Evolutionary conservation across 768 basidiomycete genomes (phyloP).

Genomic region (Tulasnella sp.): DNA sequence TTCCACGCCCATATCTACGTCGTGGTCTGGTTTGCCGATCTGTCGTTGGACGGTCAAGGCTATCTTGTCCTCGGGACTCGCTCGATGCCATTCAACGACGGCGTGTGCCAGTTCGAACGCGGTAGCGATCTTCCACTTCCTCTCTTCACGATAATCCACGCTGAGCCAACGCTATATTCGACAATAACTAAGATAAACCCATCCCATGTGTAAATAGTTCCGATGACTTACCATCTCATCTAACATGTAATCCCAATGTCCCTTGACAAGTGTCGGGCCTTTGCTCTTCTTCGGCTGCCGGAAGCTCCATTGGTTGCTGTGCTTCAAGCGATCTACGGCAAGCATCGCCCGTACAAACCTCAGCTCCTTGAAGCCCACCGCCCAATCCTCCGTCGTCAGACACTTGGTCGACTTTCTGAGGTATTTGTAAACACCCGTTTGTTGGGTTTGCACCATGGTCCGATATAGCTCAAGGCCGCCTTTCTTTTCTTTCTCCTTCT

Average conservation of each 20-base stretch:
- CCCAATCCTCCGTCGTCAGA: slow-evolving; percentile 70
- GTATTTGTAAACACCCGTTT: slow-evolving; percentile 66
- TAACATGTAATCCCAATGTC: slow-evolving; percentile 91
- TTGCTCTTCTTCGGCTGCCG: slow-evolving; percentile 92
- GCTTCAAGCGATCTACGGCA: slow-evolving; percentile 72
- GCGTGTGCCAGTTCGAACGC: slow-evolving; percentile 75
- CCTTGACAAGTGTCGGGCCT: slow-evolving; percentile 65
- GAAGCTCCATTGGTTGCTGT: slow-evolving; percentile 75
- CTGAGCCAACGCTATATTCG: slow-evolving; percentile 84
- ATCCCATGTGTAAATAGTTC: neutral
- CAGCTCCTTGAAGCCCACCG: slow-evolving; percentile 70
- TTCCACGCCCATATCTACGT: neutral
- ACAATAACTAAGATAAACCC: neutral
- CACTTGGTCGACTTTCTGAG: slow-evolving; percentile 65
- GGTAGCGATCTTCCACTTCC: slow-evolving; percentile 78
- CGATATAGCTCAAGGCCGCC: slow-evolving; percentile 43
- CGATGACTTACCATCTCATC: slow-evolving; percentile 76
- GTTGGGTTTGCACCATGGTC: slow-evolving; percentile 59
- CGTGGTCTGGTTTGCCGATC: neutral
- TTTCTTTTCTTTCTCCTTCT: slow-evolving; percentile 14
- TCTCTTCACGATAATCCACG: slow-evolving; percentile 87
- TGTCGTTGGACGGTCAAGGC: slow-evolving; percentile 37
- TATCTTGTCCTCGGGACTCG: slow-evolving; percentile 52
- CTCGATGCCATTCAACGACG: slow-evolving; percentile 80
- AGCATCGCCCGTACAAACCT: slow-evolving; percentile 70